Base-by-base conservation (phyloP, 169 alveolate species). In the Plasmodium gonderi region DNA sequence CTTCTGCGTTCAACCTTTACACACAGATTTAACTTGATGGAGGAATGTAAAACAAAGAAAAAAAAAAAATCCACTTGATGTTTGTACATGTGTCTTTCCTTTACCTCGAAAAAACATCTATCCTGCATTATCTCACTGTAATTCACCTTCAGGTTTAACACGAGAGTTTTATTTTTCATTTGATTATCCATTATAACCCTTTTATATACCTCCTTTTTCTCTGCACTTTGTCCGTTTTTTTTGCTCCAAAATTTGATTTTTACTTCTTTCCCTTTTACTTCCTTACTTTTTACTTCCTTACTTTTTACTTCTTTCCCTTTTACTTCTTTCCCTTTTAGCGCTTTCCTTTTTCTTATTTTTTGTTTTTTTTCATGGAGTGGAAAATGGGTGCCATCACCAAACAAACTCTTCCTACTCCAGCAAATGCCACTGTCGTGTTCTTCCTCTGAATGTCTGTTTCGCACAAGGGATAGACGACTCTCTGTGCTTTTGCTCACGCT, bases 1-100 rank as follows among this genome's bases (percentile, higher is more conserved):
- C 64, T 45, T 33, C 64, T 83, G 23, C 92, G 54, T 33, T 83
- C 75, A 1, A 83, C 29, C 42, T 83, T 83, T 72, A 83, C 12
- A 54, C 20, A 74, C 20, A 83, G 9, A 26, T 83, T 33, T 76
- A 83, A 49, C 14, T 69, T 74, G 31, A 5, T 26, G 14, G 40
- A 3, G 0, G 92, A 83, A 47, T 42, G 75, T 23, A 83, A 14
- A 11, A 83, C 40, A 69, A 83, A 83, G 42, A 26, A 83, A 72
- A 83, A 83, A 42, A 40, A 11, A 72, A 29, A 29, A 29, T 83
- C 92, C 23, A 83, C 54, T 36, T 72, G 38, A 17, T 83, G 64
- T 31, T 60, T 83, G 64, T 83, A 83, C 3, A 83, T 40, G 26
- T 69, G 64, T 29, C 78, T 76, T 47, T 83, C 44, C 42, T 49